Base-by-base conservation (phyloP, 805 yeast genomes). In the Candida cerambycidarum region DNA sequence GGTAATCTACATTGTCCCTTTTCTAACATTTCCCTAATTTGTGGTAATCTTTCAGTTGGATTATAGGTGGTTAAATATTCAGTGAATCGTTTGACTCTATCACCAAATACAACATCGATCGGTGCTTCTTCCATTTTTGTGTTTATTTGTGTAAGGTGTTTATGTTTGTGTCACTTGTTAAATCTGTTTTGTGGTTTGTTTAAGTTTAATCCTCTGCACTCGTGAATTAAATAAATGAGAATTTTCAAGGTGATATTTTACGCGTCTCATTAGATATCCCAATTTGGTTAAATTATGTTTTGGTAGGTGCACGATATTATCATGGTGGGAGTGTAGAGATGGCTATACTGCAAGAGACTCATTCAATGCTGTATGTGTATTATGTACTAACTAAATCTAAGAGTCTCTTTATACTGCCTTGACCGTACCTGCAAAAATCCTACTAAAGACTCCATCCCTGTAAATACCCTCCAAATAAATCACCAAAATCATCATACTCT, bases 61-160 rank as follows among this genome's bases (percentile, higher is more conserved):
- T 56, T 60, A 42, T 65, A 53, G 17, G 80, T 73, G 51, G 81
- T 85, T 36, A 93, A 68, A 58, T 90, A 92, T 54, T 92, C 97
- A 52, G 85, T 89, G 67, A 92, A 92, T 52, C 83, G 75, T 57
- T 96, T 81, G 15, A 86, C 87, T 50, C 97, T 82, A 61, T 90
- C 97, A 42, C 83, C 82, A 58, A 83, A 85, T 30, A 67, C 72
- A 43, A 73, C 76, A 49, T 70, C 76, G 33, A 67, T 55, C 28
- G 73, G 67, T 29, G 40, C 23, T 15, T 42, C 44, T 23, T 41
- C 44, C 44, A 41, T 41, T 7, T 9, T 29, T 33, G 15, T 2
- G 15, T 29, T 19, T 8, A 11, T 19, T 33, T 33, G 11, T 12
- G 7, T 7, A 17, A 9, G 5, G 31, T 28, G 9, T 28, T 13